Conservation (phyloP, 1,284 basidiomycete species). For the Leccinum subspadiceum region DNA sequence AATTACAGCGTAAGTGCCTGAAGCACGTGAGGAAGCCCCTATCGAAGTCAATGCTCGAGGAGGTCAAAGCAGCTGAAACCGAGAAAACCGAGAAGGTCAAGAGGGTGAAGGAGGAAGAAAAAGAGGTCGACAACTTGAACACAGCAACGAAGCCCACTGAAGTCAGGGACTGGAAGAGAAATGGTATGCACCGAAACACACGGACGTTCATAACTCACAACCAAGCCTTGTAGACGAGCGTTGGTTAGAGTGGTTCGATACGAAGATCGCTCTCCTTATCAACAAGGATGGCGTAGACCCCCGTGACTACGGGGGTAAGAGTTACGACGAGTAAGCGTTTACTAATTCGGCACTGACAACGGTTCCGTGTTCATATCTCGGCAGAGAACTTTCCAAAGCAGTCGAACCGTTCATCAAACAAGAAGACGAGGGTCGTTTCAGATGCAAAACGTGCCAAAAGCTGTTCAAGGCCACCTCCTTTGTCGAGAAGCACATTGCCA, state of each 20-base stretch:
- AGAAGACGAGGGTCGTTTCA: conserved; percentile 93
- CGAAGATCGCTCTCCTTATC: conserved; percentile 76
- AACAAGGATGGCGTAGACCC: conserved; percentile 78
- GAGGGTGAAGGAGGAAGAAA: conserved; percentile 37
- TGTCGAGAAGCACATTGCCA: conserved; percentile 91
- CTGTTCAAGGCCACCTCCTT: conserved; percentile 94
- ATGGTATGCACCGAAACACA: conserved; percentile 45
- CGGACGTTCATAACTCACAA: conserved; percentile 18
- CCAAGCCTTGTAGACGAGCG: conserved; percentile 60
- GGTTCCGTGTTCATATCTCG: conserved; percentile 12
- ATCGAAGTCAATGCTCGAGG: conserved; percentile 56
- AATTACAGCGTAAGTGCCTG: conserved; percentile 90
- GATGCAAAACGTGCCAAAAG: conserved; percentile 93
- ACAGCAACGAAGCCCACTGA: conserved; percentile 32
- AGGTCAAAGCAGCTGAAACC: conserved; percentile 48
- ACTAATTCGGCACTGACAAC: conserved; percentile 11
- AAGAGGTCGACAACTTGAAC: conserved; percentile 23
- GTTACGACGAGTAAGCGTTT: conserved; percentile 76
- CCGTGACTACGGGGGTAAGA: conserved; percentile 84
- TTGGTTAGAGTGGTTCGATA: conserved; percentile 85
- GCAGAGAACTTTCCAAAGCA: conserved; percentile 76
- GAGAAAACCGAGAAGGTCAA: conserved; percentile 41
- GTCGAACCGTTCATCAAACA: conserved; percentile 83
- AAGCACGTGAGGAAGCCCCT: conserved; percentile 81
- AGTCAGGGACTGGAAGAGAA: conserved; percentile 64